Evolutionary conservation across 768 basidiomycete species (phyloP).

Genomic region (Collybiopsis confluens): DNA sequence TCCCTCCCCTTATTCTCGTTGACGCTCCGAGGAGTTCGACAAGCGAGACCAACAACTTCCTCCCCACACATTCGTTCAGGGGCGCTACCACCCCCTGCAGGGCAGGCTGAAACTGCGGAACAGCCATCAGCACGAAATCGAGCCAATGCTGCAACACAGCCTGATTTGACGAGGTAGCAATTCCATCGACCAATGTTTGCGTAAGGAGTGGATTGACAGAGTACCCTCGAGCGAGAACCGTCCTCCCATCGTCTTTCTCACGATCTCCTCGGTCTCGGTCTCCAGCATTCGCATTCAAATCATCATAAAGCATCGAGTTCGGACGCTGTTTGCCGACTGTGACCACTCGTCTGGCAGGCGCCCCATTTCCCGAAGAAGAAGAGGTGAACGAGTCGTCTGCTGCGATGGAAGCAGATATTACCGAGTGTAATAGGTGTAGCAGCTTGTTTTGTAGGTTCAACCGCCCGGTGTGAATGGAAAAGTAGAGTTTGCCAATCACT

Average conservation of each 20-base stretch:
- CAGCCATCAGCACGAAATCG: slow-evolving; percentile 89
- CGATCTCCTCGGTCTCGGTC: no score
- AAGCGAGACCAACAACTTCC: slow-evolving; percentile 57
- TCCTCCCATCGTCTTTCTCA: not conserved
- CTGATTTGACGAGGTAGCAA: slow-evolving; percentile 63
- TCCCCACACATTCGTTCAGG: slow-evolving; percentile 75
- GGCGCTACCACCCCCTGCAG: slow-evolving; percentile 65
- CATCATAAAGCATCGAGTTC: not conserved
- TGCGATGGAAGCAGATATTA: slow-evolving; percentile 63
- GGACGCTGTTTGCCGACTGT: slow-evolving; percentile 7
- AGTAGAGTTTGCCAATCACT: slow-evolving; percentile 72
- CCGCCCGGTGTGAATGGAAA: slow-evolving; percentile 60
- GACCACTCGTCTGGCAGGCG: not conserved
- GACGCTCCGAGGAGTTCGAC: slow-evolving; percentile 49
- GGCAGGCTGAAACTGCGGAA: slow-evolving; percentile 78
- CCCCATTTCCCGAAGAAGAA: slow-evolving; percentile 11
- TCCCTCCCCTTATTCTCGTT: no score
- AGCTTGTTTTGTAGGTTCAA: slow-evolving; percentile 92
- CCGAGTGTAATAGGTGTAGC: slow-evolving; percentile 83
- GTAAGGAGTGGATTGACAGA: slow-evolving; percentile 68
- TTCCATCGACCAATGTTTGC: slow-evolving; percentile 78
- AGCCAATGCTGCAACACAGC: slow-evolving; percentile 93
- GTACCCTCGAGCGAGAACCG: slow-evolving; percentile 26
- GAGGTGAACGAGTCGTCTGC: slow-evolving; percentile 28
- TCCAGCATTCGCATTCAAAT: no score